A percentile compares a stretch with the other conserved stretches of the same genome.
These are phyloP conservation scores for Alternaria alternata DNA, from an alignment of 2,329 filamentous ascomycete species.

Conservation along the genomic window DNA sequence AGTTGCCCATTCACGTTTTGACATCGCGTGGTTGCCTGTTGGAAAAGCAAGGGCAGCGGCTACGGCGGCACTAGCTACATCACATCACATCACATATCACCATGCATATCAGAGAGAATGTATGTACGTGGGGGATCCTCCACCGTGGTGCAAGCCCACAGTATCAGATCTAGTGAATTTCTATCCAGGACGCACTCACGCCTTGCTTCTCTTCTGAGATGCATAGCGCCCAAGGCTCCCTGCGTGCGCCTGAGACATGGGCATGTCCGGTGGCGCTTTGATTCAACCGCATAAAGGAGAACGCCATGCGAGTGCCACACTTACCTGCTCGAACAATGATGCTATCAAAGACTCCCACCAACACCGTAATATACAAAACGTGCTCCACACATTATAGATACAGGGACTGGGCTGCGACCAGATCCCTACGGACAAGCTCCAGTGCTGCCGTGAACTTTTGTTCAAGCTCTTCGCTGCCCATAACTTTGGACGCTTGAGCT, in stretches of 20 bases:
- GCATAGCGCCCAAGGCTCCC: slow-evolving; percentile 28
- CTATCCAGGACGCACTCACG: slow-evolving; percentile 33
- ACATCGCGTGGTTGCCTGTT: background rate
- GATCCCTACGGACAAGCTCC: slow-evolving; percentile 86
- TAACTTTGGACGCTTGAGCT: slow-evolving; percentile 94
- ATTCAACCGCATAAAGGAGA: slow-evolving; percentile 23
- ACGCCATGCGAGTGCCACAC: slow-evolving; percentile 26
- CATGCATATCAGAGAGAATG: background rate
- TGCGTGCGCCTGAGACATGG: slow-evolving; percentile 27
- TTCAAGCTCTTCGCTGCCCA: slow-evolving; percentile 94
- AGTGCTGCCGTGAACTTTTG: slow-evolving; percentile 90
- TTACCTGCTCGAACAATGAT: slow-evolving; percentile 23
- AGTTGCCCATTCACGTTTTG: background rate
- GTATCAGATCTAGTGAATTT: slow-evolving; percentile 42
- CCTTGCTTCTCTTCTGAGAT: slow-evolving; percentile 21
- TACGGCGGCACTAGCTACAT: background rate
- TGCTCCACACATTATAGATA: slow-evolving; percentile 66
- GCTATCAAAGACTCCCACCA: slow-evolving; percentile 21
- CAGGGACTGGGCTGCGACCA: slow-evolving; percentile 92
- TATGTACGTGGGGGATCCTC: slow-evolving; percentile 32
- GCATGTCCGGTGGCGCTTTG: slow-evolving; percentile 23
- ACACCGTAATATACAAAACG: slow-evolving; percentile 25
- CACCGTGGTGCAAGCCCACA: slow-evolving; percentile 21
- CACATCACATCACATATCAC: background rate
- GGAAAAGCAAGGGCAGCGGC: background rate